These are phyloP conservation scores for Pseudonectria buxi DNA, from an alignment of 2,329 filamentous ascomycete genomes.

Conservation along the genomic window DNA sequence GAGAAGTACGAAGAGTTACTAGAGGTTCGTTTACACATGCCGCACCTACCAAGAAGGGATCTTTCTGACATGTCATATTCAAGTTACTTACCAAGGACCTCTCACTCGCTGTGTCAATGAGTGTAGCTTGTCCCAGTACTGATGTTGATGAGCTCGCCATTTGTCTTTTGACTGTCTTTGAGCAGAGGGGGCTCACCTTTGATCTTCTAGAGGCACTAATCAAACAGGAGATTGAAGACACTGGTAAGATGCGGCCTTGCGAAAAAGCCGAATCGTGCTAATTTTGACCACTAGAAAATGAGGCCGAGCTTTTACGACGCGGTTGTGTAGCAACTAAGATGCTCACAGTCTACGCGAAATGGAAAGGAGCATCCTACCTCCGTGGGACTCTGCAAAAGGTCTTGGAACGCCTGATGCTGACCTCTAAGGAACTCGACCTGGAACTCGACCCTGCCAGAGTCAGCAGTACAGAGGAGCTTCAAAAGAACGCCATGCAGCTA, in stretches of 20 bases:
- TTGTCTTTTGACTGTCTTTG: slow-evolving; percentile 62
- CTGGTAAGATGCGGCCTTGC: slow-evolving; percentile 34
- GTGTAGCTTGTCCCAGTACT: slow-evolving; percentile 57
- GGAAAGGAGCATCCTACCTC: slow-evolving; percentile 60
- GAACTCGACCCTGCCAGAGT: slow-evolving; percentile 61
- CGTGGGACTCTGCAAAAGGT: slow-evolving; percentile 60
- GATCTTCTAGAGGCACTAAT: slow-evolving; percentile 59
- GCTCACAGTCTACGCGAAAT: slow-evolving; percentile 64
- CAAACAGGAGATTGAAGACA: slow-evolving; percentile 62
- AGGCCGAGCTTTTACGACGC: slow-evolving; percentile 59
- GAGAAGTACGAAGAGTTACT: slow-evolving; percentile 63
- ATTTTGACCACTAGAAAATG: slow-evolving; percentile 44
- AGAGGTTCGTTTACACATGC: slow-evolving; percentile 29
- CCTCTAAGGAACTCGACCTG: slow-evolving; percentile 60
- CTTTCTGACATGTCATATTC: slow-evolving; percentile 4
- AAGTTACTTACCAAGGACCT: slow-evolving; percentile 57
- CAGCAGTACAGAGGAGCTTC: slow-evolving; percentile 52
- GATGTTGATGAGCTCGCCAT: slow-evolving; percentile 65
- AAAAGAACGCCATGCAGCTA: slow-evolving; percentile 60
- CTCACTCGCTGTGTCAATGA: slow-evolving; percentile 56
- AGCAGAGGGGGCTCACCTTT: slow-evolving; percentile 57
- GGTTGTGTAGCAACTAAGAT: slow-evolving; percentile 68
- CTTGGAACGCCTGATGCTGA: slow-evolving; percentile 57
- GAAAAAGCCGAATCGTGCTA: slow-evolving; percentile 5
- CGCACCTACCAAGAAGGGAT: background rate